These are phyloP conservation scores for Ceratocystis ficicola DNA, from an alignment of 2,329 filamentous ascomycete genomes.

Conservation along the genomic window DNA sequence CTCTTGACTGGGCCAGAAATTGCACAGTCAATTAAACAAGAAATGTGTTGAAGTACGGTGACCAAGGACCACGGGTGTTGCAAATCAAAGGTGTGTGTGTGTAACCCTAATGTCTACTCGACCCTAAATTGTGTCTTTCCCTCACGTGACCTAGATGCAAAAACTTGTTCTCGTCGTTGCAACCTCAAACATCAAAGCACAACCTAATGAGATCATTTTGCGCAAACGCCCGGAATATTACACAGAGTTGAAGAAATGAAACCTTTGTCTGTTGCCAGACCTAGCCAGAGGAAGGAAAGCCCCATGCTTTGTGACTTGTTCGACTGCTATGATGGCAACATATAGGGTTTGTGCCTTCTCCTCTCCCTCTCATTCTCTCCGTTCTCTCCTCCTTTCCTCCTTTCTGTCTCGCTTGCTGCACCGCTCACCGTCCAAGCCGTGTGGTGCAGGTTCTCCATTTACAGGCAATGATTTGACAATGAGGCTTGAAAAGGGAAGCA, in stretches of 20 bases:
- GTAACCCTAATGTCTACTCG: accelerated
- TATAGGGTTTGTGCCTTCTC: neutral
- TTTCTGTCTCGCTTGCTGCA: neutral
- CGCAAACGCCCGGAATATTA: neutral
- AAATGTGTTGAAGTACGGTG: too few relatives aligned
- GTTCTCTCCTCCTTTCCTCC: neutral
- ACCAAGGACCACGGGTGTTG: too few relatives aligned
- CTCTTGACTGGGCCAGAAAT: too few relatives aligned
- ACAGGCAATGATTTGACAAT: neutral
- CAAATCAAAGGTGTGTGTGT: too few relatives aligned
- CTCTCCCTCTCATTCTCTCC: neutral
- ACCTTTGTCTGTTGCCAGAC: neutral
- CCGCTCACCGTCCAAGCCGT: neutral
- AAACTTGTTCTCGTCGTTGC: too few relatives aligned
- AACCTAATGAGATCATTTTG: neutral
- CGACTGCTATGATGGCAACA: neutral
- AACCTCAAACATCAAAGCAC: neutral
- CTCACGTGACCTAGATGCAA: neutral
- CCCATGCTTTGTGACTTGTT: neutral
- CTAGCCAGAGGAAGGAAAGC: neutral
- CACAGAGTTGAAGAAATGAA: neutral
- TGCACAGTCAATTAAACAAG: too few relatives aligned
- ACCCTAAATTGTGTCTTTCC: accelerated
- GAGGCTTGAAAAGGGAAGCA: neutral
- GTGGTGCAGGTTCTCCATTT: neutral